Evolutionary conservation across 192 early-diverging fungal genomes (phyloP).

Genomic region (Endogone sp.): DNA sequence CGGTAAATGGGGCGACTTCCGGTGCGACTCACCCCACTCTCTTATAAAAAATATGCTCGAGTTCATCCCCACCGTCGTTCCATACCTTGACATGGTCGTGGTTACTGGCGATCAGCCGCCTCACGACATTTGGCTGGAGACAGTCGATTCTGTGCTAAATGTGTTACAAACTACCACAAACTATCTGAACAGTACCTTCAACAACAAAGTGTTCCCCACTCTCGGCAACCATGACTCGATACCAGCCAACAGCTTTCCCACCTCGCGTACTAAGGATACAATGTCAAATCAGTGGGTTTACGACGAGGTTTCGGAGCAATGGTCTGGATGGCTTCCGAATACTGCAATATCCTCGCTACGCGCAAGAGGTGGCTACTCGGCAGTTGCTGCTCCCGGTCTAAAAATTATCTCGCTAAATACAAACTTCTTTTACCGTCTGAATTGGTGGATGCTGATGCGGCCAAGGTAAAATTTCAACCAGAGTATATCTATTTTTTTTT

Average conservation of each 20-base stretch:
- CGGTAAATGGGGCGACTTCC: conserved; percentile 17
- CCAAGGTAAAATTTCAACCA: too few species aligned
- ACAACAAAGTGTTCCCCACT: conserved; percentile 5
- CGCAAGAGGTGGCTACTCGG: conserved; percentile 39
- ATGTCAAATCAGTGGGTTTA: conserved; percentile 35
- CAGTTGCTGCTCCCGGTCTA: conserved; percentile 38
- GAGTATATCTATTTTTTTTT: too few species aligned
- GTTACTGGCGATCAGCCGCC: conserved; percentile 13
- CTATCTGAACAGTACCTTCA: conserved; percentile 1
- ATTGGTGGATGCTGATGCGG: conserved; percentile 39
- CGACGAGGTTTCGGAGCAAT: conserved; percentile 36
- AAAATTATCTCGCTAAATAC: conserved; percentile 52
- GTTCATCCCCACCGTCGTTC: conserved; percentile 10
- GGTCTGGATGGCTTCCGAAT: conserved; percentile 49
- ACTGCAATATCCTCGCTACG: not conserved
- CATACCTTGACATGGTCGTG: conserved; percentile 6
- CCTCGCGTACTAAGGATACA: conserved; percentile 6
- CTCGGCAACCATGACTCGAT: conserved; percentile 15
- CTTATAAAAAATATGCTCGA: conserved; percentile 3
- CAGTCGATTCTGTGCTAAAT: not conserved
- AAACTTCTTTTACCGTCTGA: conserved; percentile 54
- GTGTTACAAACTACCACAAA: not conserved
- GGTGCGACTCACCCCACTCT: not conserved
- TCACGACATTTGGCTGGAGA: conserved; percentile 16
- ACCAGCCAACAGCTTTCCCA: conserved; percentile 14